These are phyloP conservation scores for Plenodomus lindquistii DNA, from an alignment of 2,329 filamentous ascomycete genomes.

Conservation along the genomic window DNA sequence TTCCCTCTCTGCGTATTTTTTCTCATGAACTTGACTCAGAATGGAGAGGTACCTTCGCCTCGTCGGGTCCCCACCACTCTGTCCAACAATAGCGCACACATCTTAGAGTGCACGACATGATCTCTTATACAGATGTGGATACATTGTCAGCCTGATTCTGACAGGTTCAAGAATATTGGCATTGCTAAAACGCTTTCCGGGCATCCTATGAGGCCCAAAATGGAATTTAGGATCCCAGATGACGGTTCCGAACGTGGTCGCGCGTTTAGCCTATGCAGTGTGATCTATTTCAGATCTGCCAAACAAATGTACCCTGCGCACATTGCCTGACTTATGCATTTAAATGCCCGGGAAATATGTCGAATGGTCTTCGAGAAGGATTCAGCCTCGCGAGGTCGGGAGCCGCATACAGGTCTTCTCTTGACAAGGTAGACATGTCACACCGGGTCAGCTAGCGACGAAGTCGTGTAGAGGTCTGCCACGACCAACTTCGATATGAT, in stretches of 20 bases:
- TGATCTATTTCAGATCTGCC: neutral
- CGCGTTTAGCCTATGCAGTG: neutral
- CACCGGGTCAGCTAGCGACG: no score
- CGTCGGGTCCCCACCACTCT: neutral
- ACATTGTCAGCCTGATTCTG: neutral
- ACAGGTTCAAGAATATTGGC: neutral
- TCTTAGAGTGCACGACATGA: neutral
- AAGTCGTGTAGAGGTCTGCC: no score
- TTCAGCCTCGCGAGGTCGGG: neutral
- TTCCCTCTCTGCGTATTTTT: no score
- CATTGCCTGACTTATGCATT: neutral
- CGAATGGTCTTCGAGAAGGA: neutral
- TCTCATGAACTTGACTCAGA: neutral
- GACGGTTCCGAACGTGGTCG: neutral
- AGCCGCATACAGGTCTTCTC: no score
- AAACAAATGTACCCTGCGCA: neutral
- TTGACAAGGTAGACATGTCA: no score
- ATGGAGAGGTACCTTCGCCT: neutral
- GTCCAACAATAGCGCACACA: neutral
- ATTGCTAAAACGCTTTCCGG: neutral
- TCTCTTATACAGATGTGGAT: neutral
- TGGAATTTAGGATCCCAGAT: neutral
- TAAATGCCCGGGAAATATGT: no score
- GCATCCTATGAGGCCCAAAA: neutral
- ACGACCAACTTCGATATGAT: no score